phyloP scores from a whole-genome alignment of 169 alveolate species.

The Eimeria mitis region DNA sequence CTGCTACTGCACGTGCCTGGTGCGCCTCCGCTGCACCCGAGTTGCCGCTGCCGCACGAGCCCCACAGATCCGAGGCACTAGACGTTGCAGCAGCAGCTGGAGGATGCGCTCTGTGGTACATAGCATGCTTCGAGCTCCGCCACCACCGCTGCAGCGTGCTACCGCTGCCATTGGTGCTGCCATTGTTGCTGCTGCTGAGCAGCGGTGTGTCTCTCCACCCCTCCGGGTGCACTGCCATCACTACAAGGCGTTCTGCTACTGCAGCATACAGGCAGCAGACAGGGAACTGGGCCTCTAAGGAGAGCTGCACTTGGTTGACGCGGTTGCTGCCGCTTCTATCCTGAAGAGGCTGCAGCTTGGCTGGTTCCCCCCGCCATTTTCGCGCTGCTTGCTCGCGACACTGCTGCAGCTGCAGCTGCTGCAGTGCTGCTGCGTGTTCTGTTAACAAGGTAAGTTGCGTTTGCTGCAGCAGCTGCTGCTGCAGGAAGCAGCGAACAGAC shows the following conservation, averaged over 20 bases:
- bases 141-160: neutral
- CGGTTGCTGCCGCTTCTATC: neutral
- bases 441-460: neutral
- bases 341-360: conserved; percentile 3
- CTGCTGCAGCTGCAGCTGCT: conserved; percentile 29
- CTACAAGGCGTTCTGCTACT: conserved; percentile 32
- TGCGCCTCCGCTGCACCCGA: neutral
- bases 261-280: conserved; percentile 42
- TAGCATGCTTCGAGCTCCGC: neutral
- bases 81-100: neutral
- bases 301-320: neutral
- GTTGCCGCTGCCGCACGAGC: neutral
- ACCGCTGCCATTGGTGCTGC: neutral
- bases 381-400: conserved; percentile 32
- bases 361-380: conserved; percentile 29
- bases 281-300: conserved; percentile 12
- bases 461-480: conserved; percentile 24
- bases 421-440: neutral
- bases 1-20: neutral
- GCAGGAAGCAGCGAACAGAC: conserved; percentile 26
- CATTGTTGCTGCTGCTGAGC: neutral
- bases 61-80: neutral
- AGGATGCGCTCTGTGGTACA: neutral
- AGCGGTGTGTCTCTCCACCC: conserved; percentile 7
- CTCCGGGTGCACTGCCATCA: conserved; percentile 50